Percentiles rank a stretch among this genome's conserved stretches.
Conservation (phyloP, 176 grass and related monocot species). For the Cenchrus purpureus region DNA sequence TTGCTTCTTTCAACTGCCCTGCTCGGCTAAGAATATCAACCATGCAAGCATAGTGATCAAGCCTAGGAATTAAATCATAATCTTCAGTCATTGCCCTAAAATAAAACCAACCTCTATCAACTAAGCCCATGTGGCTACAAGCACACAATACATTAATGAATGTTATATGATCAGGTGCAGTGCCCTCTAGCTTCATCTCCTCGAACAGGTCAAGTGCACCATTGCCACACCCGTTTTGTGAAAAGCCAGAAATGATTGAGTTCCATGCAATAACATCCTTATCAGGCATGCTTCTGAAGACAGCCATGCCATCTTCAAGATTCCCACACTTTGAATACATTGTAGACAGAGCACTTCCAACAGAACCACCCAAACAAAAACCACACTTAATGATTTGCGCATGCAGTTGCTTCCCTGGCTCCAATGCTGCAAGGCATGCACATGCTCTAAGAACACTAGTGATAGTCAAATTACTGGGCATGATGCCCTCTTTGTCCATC, state of each 20-base stretch:
- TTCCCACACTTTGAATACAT: slow-evolving; percentile 83
- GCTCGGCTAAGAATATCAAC: slow-evolving; percentile 76
- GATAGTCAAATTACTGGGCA: slow-evolving; percentile 68
- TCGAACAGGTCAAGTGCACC: slow-evolving; percentile 74
- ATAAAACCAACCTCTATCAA: slow-evolving; percentile 74
- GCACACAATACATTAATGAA: slow-evolving; percentile 71
- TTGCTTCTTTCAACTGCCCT: slow-evolving; percentile 67
- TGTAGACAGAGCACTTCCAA: slow-evolving; percentile 75
- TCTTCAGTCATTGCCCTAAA: slow-evolving; percentile 70
- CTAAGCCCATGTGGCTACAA: slow-evolving; percentile 81
- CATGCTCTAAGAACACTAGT: slow-evolving; percentile 69
- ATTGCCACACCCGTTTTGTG: slow-evolving; percentile 71
- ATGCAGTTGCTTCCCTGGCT: slow-evolving; percentile 76
- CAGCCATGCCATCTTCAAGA: slow-evolving; percentile 61
- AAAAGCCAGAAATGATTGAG: slow-evolving; percentile 79
- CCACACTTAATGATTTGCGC: slow-evolving; percentile 64
- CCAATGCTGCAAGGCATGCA: slow-evolving; percentile 60
- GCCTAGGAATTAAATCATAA: slow-evolving; percentile 56
- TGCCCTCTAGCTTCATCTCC: slow-evolving; percentile 68
- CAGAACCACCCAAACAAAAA: slow-evolving; percentile 54
- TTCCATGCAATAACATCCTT: slow-evolving; percentile 83
- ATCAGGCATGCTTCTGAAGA: slow-evolving; percentile 67
- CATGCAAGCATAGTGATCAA: slow-evolving; percentile 91
- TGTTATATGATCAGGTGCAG: slow-evolving; percentile 73
- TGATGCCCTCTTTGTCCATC: slow-evolving; percentile 66